Evolutionary conservation across 1,139 yeast species (phyloP), one percentile per base, ranked within the genome.

Genomic region (Hemisphaericaspora subhashii): DNA sequence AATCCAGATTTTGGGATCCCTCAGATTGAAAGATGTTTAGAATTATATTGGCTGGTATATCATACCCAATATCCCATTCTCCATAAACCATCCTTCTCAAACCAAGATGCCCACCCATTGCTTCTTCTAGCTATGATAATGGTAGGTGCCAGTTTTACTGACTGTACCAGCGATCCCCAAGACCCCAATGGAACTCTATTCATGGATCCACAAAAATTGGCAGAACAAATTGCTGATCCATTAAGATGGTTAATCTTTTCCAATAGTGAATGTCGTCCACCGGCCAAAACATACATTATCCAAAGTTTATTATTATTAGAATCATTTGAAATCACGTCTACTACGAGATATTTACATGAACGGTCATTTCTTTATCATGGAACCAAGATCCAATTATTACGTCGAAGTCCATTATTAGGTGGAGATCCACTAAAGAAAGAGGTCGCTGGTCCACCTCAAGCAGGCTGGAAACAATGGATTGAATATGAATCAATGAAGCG

Each of bases 361-460:
- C 59, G 94, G 33, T 84, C 86, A 0, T 83, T 78, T 51, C 65
- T 85, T 7, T 88, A 85, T 49, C 90, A 83, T 55, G 90, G 87
- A 3, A 75, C 87, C 0, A 80, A 85, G 3, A 75, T 83, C 28
- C 92, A 85, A 57, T 57, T 85, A 25, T 61, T 85, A 26, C 64
- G 90, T 45, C 66, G 92, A 49, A 78, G 84, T 5, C 85, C 90
- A 0, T 74, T 82, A 2, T 55, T 84, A 25, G 86, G 84, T 10
- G 85, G 85, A 1, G 81, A 79, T 47, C 84, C 85, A 0, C 47
- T 64, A 36, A 57, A 53, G 35, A 54, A 50, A 17, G 53, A 48
- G 29, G 46, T 41, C n/a, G 57, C 51, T 7, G 55, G 53, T 13
- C 49, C 55, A 1, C 50, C 47, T 20, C 32, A 50, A 30, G 44